phyloP scores from a whole-genome alignment of 345 rosid genomes.

The Rhodamnia argentea region DNA sequence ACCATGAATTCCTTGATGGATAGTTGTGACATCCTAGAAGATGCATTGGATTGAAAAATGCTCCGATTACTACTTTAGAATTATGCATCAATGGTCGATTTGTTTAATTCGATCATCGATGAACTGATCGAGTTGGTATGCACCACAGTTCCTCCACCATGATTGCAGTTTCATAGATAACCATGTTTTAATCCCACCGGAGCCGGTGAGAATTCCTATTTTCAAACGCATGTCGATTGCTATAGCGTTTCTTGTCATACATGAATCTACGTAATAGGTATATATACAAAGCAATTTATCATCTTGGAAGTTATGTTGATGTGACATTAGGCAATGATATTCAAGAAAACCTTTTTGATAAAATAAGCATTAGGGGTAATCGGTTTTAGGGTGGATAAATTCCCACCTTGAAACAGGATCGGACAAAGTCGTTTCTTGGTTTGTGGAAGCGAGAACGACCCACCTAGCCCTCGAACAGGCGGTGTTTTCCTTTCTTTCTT shows the following conservation, averaged over 20 bases:
- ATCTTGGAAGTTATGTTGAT: background rate
- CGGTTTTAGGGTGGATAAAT: fast-evolving
- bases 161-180: background rate
- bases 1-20: too few relatives aligned
- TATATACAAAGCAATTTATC: background rate
- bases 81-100: background rate
- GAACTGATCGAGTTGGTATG: background rate
- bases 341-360: background rate
- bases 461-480: fast-evolving
- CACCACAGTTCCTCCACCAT: background rate
- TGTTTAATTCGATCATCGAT: background rate
- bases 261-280: background rate
- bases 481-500: background rate
- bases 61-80: background rate
- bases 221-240: background rate
- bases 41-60: background rate
- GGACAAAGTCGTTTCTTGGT: background rate
- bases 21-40: too few relatives aligned
- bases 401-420: background rate
- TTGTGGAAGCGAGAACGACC: fast-evolving
- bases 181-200: background rate
- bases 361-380: background rate
- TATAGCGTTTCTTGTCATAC: background rate
- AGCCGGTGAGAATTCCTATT: background rate
- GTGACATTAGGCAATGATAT: background rate